Evolutionary conservation across 371 early-diverging fungal genomes (phyloP).

Genomic region (Mortierella sp.): DNA sequence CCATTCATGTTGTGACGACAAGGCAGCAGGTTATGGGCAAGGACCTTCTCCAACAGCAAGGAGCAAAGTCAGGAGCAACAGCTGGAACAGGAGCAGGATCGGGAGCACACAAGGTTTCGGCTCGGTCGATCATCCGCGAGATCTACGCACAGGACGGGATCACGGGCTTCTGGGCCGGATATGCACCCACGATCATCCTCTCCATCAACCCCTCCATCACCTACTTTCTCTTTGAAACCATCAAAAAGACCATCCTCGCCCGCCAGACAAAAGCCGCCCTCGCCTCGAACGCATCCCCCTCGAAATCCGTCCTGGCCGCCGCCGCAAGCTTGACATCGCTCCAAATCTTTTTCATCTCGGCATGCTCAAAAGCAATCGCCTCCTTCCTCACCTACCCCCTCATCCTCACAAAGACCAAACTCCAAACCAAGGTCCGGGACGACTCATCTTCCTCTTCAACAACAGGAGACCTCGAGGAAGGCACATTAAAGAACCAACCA

Average conservation of each 20-base stretch:
- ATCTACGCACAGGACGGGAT: slow-evolving; percentile 66
- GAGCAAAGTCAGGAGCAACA: neutral
- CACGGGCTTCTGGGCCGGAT: slow-evolving; percentile 73
- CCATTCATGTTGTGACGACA: slow-evolving; percentile 71
- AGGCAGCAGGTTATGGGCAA: slow-evolving; percentile 67
- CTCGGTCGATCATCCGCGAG: slow-evolving; percentile 51
- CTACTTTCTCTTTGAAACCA: slow-evolving; percentile 72
- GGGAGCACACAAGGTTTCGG: slow-evolving; percentile 30
- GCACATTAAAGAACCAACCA: slow-evolving; percentile 8
- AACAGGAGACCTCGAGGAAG: neutral
- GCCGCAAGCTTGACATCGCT: slow-evolving; percentile 59
- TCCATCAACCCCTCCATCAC: slow-evolving; percentile 75
- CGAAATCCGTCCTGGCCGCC: slow-evolving; percentile 40
- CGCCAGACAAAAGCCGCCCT: slow-evolving; percentile 27
- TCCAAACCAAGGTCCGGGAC: slow-evolving; percentile 40
- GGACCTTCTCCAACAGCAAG: slow-evolving; percentile 19
- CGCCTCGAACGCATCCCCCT: slow-evolving; percentile 1
- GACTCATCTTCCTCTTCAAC: neutral
- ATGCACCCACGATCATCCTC: slow-evolving; percentile 70
- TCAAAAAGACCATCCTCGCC: slow-evolving; percentile 60
- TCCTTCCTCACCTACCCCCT: slow-evolving; percentile 73
- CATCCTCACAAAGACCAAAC: slow-evolving; percentile 67
- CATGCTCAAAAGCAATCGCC: slow-evolving; percentile 68
- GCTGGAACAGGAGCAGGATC: slow-evolving; percentile 5
- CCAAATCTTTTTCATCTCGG: slow-evolving; percentile 71